These are phyloP conservation scores for Xylaria grammica DNA, from an alignment of 495 filamentous ascomycete species.

Conservation along the genomic window DNA sequence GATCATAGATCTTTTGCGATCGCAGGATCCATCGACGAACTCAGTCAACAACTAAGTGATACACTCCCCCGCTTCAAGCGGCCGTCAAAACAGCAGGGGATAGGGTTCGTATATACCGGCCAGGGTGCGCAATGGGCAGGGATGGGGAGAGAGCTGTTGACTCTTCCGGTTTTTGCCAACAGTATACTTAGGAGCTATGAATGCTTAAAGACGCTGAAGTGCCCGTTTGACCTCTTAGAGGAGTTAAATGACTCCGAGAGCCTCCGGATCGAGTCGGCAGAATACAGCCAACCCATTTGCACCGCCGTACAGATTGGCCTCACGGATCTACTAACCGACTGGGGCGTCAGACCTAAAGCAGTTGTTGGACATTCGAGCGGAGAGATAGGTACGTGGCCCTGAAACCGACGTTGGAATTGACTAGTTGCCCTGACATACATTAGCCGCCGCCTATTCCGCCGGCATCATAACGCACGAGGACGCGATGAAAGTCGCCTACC, in stretches of 20 bases:
- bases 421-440: not conserved
- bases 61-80: constrained; percentile 17
- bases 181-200: constrained; percentile 25
- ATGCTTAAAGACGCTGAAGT: constrained; percentile 17
- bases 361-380: constrained; percentile 70
- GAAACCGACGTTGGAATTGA: constrained; percentile 52
- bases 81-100: constrained; percentile 16
- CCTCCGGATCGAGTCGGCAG: constrained; percentile 6
- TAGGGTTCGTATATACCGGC: constrained; percentile 33
- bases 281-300: constrained; percentile 43
- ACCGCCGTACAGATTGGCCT: constrained; percentile 49
- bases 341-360: constrained; percentile 51
- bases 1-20: constrained; percentile 22
- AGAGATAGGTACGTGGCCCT: constrained; percentile 61
- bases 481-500: constrained; percentile 52
- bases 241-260: constrained; percentile 10
- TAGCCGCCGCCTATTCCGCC: constrained; percentile 31
- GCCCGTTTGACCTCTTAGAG: constrained; percentile 16
- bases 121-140: constrained; percentile 45
- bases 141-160: constrained; percentile 48
- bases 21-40: constrained; percentile 20
- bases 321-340: constrained; percentile 50
- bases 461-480: constrained; percentile 48
- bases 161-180: constrained; percentile 23
- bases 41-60: constrained; percentile 16